phyloP scores from a whole-genome alignment of 2,329 filamentous ascomycete genomes.

The Claviceps arundinis region DNA sequence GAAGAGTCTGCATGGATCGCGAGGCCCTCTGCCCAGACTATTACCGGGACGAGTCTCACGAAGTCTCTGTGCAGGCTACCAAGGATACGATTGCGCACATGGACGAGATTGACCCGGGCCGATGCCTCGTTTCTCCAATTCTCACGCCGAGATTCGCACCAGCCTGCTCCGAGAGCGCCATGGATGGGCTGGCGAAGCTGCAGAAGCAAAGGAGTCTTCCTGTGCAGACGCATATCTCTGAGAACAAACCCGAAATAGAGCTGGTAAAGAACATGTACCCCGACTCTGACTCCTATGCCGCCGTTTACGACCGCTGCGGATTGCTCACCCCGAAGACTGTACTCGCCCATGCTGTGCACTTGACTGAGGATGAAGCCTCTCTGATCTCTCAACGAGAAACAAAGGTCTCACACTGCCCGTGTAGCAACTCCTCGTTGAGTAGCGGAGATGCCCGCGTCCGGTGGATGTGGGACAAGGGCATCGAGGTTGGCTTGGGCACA shows the following conservation, averaged over 20 bases:
- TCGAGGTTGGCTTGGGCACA: slow-evolving; percentile 76
- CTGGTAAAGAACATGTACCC: slow-evolving; percentile 64
- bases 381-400: slow-evolving; percentile 48
- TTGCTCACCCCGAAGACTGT: slow-evolving; percentile 63
- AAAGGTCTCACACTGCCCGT: slow-evolving; percentile 76
- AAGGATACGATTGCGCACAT: slow-evolving; percentile 52
- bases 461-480: slow-evolving; percentile 56
- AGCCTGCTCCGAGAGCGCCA: slow-evolving; percentile 43
- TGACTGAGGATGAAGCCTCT: slow-evolving; percentile 51
- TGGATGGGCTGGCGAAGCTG: slow-evolving; percentile 51
- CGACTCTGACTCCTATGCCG: slow-evolving; percentile 48
- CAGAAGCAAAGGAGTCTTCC: slow-evolving; percentile 50
- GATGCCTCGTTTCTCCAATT: slow-evolving; percentile 59
- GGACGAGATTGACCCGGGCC: slow-evolving; percentile 47
- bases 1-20: slow-evolving; percentile 89
- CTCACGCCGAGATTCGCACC: slow-evolving; percentile 63
- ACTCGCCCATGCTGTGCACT: slow-evolving; percentile 73
- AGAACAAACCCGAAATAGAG: slow-evolving; percentile 61
- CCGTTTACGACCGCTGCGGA: slow-evolving; percentile 62
- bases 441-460: slow-evolving; percentile 68
- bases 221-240: slow-evolving; percentile 81
- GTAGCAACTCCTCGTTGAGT: slow-evolving; percentile 70
- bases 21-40: slow-evolving; percentile 51
- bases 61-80: slow-evolving; percentile 43
- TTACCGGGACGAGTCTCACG: slow-evolving; percentile 62